Evolutionary conservation across 2,329 filamentous ascomycete genomes (phyloP).

Genomic region (Dactylellina leptospora): DNA sequence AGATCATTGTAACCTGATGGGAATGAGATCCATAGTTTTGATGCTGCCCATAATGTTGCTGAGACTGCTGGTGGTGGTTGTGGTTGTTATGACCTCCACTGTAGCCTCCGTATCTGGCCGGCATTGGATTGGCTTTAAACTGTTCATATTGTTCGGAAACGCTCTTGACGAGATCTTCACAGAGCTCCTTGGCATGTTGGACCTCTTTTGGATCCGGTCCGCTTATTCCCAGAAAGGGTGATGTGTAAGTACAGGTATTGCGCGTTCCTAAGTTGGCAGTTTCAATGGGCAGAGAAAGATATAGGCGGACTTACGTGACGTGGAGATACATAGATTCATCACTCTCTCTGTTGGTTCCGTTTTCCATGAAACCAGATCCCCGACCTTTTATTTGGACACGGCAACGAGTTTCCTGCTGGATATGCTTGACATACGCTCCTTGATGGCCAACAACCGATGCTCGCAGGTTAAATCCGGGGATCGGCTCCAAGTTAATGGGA

Average conservation of each 20-base stretch:
- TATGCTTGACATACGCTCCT: slow-evolving; percentile 96
- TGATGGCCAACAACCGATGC: slow-evolving; percentile 95
- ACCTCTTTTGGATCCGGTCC: slow-evolving; percentile 89
- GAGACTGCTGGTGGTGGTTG: slow-evolving; percentile 59
- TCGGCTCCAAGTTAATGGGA: slow-evolving; percentile 85
- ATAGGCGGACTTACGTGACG: slow-evolving; percentile 79
- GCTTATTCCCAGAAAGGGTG: slow-evolving; percentile 63
- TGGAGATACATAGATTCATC: slow-evolving; percentile 97
- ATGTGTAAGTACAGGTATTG: slow-evolving; percentile 56
- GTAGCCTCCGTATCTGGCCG: slow-evolving; percentile 70
- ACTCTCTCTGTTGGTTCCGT: slow-evolving; percentile 84
- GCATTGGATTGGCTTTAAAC: slow-evolving; percentile 81
- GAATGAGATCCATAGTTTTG: slow-evolving; percentile 61
- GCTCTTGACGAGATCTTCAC: slow-evolving; percentile 83
- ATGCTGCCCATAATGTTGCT: slow-evolving; percentile 61
- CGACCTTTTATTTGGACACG: slow-evolving; percentile 98
- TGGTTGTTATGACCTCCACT: slow-evolving; percentile 63
- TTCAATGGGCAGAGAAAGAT: background rate
- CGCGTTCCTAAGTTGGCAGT: background rate
- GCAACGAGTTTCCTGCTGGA: slow-evolving; percentile 92
- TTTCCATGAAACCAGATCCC: slow-evolving; percentile 92
- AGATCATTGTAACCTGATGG: slow-evolving; percentile 21
- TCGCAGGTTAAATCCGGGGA: slow-evolving; percentile 93
- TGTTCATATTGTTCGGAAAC: slow-evolving; percentile 89
- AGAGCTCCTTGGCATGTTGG: slow-evolving; percentile 84